Base-by-base conservation (phyloP, 108 stramenopile species). In the Skeletonema grethae region DNA sequence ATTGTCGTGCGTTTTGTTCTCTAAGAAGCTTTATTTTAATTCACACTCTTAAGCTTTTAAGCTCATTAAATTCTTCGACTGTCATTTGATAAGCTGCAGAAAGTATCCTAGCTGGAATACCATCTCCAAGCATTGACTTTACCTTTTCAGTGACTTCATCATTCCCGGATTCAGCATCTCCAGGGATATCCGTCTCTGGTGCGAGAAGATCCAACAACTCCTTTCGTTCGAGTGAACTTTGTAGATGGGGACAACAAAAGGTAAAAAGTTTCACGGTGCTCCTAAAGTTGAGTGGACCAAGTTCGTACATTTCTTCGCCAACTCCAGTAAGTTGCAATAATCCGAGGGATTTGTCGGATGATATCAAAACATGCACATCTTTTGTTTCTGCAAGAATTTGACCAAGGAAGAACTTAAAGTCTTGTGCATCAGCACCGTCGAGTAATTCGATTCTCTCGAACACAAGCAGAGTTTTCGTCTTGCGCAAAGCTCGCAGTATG, bases 241-340 rank as follows among this genome's bases (percentile, higher is more conserved):
- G 84, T 29, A 93, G 36, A 55, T 86, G 87, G 3, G 88, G 92
- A 57, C 89, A 90, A 22, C 87, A 83, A 31, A 84, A 79, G 12
- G 86, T 71, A 64, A 93, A 93, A 15, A 93, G 82, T 34, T 84
- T 63, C 8, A 90, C 87, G 0, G 87, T 75, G 57, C 84, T 87
- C 5, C 53, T 60, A 74, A 88, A 86, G 13, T 63, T 82, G 15
- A 93, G 73, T 1, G 90, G 88, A 28, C 88, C 88, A 18, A 93
- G 76, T 36, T 57, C 45, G 67, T 79, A 81, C 7, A 78, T 76
- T 16, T 82, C 73, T 64, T 93, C 92, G 3, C 80, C 84, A 38
- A 85, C 85, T 15, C 86, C 82, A 45, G 82, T 85, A 38, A 88
- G 67, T 0, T 83, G 80, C 9, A 82, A 70, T 28, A 82, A 69